phyloP scores from a whole-genome alignment of 805 yeast genomes.

The Wickerhamomyces bisporus region DNA sequence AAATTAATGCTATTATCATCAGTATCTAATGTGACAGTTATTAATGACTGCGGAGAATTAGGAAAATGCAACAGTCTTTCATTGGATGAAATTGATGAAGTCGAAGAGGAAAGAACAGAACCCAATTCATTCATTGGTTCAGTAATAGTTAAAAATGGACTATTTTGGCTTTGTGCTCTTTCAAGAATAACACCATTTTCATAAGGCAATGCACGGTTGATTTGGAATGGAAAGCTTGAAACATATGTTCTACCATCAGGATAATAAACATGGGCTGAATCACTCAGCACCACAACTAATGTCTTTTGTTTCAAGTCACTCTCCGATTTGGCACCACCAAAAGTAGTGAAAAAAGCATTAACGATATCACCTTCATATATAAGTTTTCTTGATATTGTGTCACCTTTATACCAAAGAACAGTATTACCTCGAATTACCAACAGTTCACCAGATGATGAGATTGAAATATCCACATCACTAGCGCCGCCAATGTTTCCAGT shows the following conservation, averaged over 20 bases:
- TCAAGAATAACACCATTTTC: slow-evolving; percentile 66
- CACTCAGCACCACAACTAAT: slow-evolving; percentile 56
- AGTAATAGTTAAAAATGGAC: slow-evolving; percentile 53
- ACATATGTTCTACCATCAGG: slow-evolving; percentile 53
- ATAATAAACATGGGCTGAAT: slow-evolving; percentile 58
- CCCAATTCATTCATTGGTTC: slow-evolving; percentile 78
- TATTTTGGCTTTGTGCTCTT: slow-evolving; percentile 27
- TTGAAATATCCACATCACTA: neutral
- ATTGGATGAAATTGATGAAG: slow-evolving; percentile 52
- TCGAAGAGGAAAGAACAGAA: slow-evolving; percentile 62
- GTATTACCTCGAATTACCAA: slow-evolving; percentile 32
- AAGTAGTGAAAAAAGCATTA: slow-evolving; percentile 57
- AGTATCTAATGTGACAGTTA: slow-evolving; percentile 54
- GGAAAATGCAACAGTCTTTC: slow-evolving; percentile 61
- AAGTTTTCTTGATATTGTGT: slow-evolving; percentile 42
- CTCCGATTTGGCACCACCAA: slow-evolving; percentile 26
- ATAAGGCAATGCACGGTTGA: slow-evolving; percentile 57
- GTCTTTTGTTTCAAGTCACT: slow-evolving; percentile 25
- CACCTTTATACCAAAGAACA: slow-evolving; percentile 47
- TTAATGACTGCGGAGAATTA: slow-evolving; percentile 28
- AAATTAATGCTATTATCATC: slow-evolving; percentile 40
- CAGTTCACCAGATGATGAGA: slow-evolving; percentile 24
- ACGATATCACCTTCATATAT: slow-evolving; percentile 45
- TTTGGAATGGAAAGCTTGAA: slow-evolving; percentile 64
- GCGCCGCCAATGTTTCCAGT: neutral